Percentiles rank a stretch among this genome's conserved stretches.
Conservation (phyloP, 1,139 yeast genomes). For the Pichia sp. region DNA sequence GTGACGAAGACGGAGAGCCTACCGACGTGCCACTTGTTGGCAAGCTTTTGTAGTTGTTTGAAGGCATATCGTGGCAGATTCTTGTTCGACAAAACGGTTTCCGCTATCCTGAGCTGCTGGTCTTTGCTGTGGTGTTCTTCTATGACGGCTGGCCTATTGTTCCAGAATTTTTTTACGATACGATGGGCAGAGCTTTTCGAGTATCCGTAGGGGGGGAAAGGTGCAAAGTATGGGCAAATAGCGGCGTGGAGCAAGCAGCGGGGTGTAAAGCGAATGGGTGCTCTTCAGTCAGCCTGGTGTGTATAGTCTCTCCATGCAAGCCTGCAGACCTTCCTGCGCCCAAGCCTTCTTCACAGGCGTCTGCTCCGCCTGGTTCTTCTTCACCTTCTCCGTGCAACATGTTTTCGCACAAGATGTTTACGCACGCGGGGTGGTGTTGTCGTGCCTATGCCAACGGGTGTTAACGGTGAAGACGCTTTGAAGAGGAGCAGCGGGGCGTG, state of each 20-base stretch:
- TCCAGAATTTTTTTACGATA: too few relatives aligned
- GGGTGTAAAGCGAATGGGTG: neutral
- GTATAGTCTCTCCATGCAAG: too few relatives aligned
- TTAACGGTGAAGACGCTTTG: neutral
- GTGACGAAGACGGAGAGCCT: neutral
- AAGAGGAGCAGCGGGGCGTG: too few relatives aligned
- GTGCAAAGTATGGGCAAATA: too few relatives aligned
- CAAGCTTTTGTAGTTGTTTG: slow-evolving; percentile 8
- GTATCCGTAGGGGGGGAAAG: too few relatives aligned
- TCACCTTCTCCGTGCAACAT: neutral
- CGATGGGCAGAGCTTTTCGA: too few relatives aligned
- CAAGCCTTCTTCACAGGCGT: neutral
- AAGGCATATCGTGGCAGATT: slow-evolving; percentile 6
- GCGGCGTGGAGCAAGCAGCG: too few relatives aligned
- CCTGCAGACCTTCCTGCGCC: neutral
- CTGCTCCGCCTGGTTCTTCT: neutral
- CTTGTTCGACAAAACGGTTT: neutral
- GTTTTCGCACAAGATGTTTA: neutral
- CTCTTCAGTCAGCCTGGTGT: too few relatives aligned
- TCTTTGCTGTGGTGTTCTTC: too few relatives aligned
- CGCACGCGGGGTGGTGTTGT: neutral
- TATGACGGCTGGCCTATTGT: too few relatives aligned
- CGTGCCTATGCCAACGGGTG: neutral
- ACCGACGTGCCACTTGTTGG: slow-evolving; percentile 3
- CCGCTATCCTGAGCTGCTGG: too few relatives aligned